A percentile compares a stretch with the other conserved stretches of the same genome.
These are phyloP conservation scores for Phoma sp. DNA, from an alignment of 2,329 filamentous ascomycete species.

Conservation along the genomic window DNA sequence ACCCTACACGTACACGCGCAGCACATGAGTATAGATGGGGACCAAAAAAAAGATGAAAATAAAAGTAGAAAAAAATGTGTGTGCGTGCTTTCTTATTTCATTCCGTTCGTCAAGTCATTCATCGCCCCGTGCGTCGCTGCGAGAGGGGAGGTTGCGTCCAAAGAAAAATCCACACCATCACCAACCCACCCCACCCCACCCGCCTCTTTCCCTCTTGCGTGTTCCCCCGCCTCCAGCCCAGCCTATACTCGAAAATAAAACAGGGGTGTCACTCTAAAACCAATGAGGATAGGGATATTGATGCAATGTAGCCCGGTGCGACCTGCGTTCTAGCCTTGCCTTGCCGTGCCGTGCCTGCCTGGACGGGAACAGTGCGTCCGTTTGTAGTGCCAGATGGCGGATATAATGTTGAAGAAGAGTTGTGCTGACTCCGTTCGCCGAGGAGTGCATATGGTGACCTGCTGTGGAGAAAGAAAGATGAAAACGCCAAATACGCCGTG, in stretches of 20 bases:
- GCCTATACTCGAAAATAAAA: slow-evolving; percentile 1
- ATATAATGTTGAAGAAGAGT: slow-evolving; percentile 17
- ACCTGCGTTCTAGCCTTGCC: slow-evolving; percentile 6
- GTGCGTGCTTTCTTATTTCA: slow-evolving; percentile 6
- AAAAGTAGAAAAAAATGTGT: background rate
- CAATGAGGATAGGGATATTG: slow-evolving; percentile 10
- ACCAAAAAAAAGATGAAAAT: too few relatives aligned
- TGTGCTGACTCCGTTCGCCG: slow-evolving; percentile 12
- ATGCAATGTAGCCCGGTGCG: slow-evolving; percentile 5
- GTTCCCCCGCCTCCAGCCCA: background rate
- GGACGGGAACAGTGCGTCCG: slow-evolving; percentile 7
- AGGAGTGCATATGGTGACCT: slow-evolving; percentile 3
- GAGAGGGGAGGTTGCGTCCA: background rate
- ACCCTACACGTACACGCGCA: slow-evolving; percentile 4
- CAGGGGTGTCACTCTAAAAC: slow-evolving; percentile 8
- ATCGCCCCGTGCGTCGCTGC: background rate
- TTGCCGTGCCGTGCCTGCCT: slow-evolving; percentile 5
- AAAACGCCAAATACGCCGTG: slow-evolving; percentile 10
- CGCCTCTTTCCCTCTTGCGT: background rate
- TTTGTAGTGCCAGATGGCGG: slow-evolving; percentile 12
- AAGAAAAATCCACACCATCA: background rate
- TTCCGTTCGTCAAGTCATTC: slow-evolving; percentile 15
- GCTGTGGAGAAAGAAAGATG: slow-evolving; percentile 4
- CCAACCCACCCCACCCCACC: background rate
- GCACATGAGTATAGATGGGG: slow-evolving; percentile 17